Conservation (phyloP, 2,329 filamentous ascomycete species). For the Coniochaeta sp. region DNA sequence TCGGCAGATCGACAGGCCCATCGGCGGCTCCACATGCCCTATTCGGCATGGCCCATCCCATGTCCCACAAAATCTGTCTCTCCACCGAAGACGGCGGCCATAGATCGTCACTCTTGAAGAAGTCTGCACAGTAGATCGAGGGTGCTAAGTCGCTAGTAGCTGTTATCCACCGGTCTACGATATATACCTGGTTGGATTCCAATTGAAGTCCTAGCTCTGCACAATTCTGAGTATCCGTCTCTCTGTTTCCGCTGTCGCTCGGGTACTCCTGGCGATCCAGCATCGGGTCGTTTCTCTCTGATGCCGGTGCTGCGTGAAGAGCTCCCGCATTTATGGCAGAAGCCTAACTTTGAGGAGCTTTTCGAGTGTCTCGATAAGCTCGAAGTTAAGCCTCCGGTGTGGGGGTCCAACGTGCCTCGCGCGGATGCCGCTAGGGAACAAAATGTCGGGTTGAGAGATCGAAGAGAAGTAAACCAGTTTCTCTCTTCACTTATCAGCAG, state of each 20-base stretch:
- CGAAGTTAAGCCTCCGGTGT: conserved; percentile 58
- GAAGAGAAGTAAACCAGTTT: conserved; percentile 53
- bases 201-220: too few relatives aligned
- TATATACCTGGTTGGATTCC: too few relatives aligned
- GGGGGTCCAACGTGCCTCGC: conserved; percentile 43
- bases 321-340: conserved; percentile 76
- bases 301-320: conserved; percentile 33
- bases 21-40: too few relatives aligned
- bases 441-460: conserved; percentile 32
- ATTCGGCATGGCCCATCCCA: too few relatives aligned
- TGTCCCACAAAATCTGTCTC: not conserved
- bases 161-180: too few relatives aligned
- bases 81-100: not conserved
- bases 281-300: too few relatives aligned
- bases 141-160: too few relatives aligned
- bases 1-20: not conserved
- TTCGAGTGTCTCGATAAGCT: conserved; percentile 59
- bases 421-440: conserved; percentile 33
- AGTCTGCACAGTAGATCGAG: too few relatives aligned
- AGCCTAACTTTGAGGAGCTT: conserved; percentile 58
- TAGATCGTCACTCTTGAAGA: not conserved
- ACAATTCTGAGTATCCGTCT: too few relatives aligned
- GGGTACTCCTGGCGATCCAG: too few relatives aligned
- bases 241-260: too few relatives aligned
- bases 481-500: conserved; percentile 63